A percentile compares a stretch with the other conserved stretches of the same genome.
These are phyloP conservation scores for Bipolaris cookei DNA, from an alignment of 2,329 filamentous ascomycete genomes.

Conservation along the genomic window DNA sequence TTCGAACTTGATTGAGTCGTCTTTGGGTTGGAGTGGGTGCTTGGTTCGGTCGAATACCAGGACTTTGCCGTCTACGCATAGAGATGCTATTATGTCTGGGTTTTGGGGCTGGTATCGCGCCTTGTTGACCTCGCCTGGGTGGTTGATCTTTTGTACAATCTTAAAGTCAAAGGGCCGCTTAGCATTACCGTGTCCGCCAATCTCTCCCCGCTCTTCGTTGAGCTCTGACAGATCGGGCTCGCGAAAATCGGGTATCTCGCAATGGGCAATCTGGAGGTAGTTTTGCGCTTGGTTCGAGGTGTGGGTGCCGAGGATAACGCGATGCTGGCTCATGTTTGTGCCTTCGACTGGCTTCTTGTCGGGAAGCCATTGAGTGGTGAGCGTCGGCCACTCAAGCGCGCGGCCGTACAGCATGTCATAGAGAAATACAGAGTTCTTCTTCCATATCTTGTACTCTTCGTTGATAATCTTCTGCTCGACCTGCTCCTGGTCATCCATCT, in stretches of 20 bases:
- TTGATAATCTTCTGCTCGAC: slow-evolving; percentile 89
- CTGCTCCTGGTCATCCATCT: slow-evolving; percentile 73
- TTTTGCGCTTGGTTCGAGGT: slow-evolving; percentile 86
- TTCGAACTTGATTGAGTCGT: slow-evolving; percentile 74
- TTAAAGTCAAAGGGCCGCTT: slow-evolving; percentile 84
- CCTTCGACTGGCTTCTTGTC: slow-evolving; percentile 70
- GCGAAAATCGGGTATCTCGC: slow-evolving; percentile 84
- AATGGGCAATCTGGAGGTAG: slow-evolving; percentile 91
- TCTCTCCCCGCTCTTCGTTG: slow-evolving; percentile 89
- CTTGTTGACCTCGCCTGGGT: slow-evolving; percentile 97
- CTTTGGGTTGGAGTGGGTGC: slow-evolving; percentile 75
- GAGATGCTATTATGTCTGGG: slow-evolving; percentile 92
- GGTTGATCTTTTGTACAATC: slow-evolving; percentile 94
- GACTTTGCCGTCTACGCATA: slow-evolving; percentile 85
- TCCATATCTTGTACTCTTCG: slow-evolving; percentile 99
- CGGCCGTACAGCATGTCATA: slow-evolving; percentile 97
- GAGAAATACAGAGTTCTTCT: slow-evolving; percentile 98
- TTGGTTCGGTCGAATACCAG: slow-evolving; percentile 97
- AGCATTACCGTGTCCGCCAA: slow-evolving; percentile 85
- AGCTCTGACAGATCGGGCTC: slow-evolving; percentile 80
- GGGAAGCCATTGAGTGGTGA: slow-evolving; percentile 98
- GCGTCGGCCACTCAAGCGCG: slow-evolving; percentile 94
- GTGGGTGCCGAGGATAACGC: slow-evolving; percentile 91
- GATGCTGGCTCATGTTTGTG: slow-evolving; percentile 86
- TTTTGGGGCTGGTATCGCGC: slow-evolving; percentile 98